Conservation (phyloP, 495 filamentous ascomycete genomes). For the Penicillium dipodomyicola region DNA sequence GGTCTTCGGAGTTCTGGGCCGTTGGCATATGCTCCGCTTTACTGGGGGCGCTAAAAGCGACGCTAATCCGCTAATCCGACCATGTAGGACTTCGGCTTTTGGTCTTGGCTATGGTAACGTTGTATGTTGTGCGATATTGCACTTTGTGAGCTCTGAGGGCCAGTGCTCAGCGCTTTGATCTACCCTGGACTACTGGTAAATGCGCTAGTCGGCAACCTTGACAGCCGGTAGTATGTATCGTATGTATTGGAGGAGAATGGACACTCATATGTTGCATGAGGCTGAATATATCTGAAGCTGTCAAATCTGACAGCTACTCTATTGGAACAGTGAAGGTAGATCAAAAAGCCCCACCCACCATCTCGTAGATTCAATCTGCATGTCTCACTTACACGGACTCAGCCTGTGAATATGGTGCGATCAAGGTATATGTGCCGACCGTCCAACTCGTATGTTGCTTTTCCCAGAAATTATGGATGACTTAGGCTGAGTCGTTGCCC, state of each 20-base stretch:
- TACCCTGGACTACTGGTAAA: background rate
- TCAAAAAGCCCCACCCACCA: background rate
- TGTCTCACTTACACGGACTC: constrained; percentile 7
- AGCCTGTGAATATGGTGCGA: background rate
- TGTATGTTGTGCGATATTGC: background rate
- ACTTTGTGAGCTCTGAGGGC: background rate
- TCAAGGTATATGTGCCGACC: background rate
- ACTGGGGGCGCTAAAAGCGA: constrained; percentile 3
- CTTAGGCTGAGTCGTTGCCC: constrained; percentile 15
- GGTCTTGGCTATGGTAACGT: constrained; percentile 7
- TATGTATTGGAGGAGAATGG: background rate
- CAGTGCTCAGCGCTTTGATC: background rate
- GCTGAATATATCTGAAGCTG: constrained; percentile 2
- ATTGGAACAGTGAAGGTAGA: background rate
- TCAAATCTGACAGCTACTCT: constrained; percentile 10
- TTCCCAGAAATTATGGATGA: background rate
- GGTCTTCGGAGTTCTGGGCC: constrained; percentile 7
- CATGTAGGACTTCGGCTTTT: background rate
- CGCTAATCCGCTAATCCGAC: background rate
- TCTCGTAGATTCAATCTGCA: constrained; percentile 1
- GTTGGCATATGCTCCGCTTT: constrained; percentile 11
- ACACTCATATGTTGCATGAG: background rate
- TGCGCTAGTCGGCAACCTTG: background rate
- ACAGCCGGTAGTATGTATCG: background rate
- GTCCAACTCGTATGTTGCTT: constrained; percentile 3